Percentiles rank a stretch among this genome's conserved stretches.
phyloP scores from a whole-genome alignment of 306 rosid species.

The Echinosophora koreensis region DNA sequence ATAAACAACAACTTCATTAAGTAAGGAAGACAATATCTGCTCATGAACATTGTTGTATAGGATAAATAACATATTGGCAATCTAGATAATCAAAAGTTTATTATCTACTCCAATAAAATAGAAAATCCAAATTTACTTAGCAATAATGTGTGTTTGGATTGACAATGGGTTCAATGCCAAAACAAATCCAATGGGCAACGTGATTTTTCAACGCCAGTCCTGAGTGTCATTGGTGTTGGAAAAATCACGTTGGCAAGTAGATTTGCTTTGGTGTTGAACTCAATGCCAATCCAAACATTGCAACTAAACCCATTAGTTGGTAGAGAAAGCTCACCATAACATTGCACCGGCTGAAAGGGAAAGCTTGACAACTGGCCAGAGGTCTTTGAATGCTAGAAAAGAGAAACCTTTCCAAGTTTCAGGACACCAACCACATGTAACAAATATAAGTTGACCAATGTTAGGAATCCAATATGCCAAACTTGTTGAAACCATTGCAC shows the following conservation, averaged over 20 bases:
- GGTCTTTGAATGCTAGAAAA: conserved; percentile 54
- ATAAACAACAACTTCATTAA: neutral
- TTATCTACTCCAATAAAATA: neutral
- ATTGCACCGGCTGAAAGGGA: conserved; percentile 63
- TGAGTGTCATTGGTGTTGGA: too few relatives aligned
- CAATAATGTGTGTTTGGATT: too few relatives aligned
- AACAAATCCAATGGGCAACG: too few relatives aligned
- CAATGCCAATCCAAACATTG: too few relatives aligned
- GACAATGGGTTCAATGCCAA: too few relatives aligned
- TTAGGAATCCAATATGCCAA: conserved; percentile 55
- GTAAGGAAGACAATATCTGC: conserved; percentile 31
- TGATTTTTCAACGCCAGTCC: too few relatives aligned
- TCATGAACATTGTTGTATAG: neutral
- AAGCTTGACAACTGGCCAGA: conserved; percentile 64
- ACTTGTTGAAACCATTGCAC: conserved; percentile 54
- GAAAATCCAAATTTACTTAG: neutral
- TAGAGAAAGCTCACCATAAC: conserved; percentile 54
- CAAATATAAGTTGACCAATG: conserved; percentile 52
- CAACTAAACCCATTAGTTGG: neutral
- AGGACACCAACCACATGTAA: conserved; percentile 62
- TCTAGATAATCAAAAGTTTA: neutral
- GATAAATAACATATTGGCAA: neutral
- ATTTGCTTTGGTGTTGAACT: too few relatives aligned
- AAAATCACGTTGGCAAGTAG: too few relatives aligned
- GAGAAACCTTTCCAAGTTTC: conserved; percentile 61